Evolutionary conservation across 2,329 filamentous ascomycete species (phyloP).

Genomic region (Xylariaceae sp.): DNA sequence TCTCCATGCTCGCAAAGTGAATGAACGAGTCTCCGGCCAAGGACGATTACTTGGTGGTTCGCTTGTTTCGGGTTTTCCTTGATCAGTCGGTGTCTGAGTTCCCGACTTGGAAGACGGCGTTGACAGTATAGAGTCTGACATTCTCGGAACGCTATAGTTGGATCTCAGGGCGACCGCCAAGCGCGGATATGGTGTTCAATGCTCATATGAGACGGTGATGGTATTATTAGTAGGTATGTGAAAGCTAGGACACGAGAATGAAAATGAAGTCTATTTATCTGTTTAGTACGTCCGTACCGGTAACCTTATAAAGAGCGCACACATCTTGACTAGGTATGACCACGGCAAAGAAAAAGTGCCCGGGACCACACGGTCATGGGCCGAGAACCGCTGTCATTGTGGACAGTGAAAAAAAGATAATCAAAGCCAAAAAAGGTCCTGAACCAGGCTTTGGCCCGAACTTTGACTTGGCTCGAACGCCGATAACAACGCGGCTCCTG

Average conservation of each 20-base stretch:
- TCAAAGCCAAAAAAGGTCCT: not conserved
- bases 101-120: not conserved
- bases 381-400: conserved; percentile 17
- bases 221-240: not conserved
- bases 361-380: not conserved
- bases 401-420: not conserved
- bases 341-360: not conserved
- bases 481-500: conserved; percentile 11
- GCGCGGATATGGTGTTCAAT: not conserved
- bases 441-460: not conserved
- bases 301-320: not conserved
- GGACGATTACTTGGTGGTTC: not conserved
- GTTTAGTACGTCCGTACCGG: too few relatives aligned
- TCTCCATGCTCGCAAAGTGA: conserved; percentile 23
- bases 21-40: conserved; percentile 8
- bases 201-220: not conserved
- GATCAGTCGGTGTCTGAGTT: not conserved
- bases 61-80: not conserved
- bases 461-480: conserved; percentile 2
- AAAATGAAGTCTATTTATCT: conserved; percentile 1
- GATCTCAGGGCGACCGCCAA: not conserved
- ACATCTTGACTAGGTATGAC: not conserved
- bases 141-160: not conserved
- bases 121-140: conserved; percentile 3
- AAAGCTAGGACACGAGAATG: not conserved